Evolutionary conservation across 257 asterid species (phyloP).

Genomic region (Plectranthus barbatus): DNA sequence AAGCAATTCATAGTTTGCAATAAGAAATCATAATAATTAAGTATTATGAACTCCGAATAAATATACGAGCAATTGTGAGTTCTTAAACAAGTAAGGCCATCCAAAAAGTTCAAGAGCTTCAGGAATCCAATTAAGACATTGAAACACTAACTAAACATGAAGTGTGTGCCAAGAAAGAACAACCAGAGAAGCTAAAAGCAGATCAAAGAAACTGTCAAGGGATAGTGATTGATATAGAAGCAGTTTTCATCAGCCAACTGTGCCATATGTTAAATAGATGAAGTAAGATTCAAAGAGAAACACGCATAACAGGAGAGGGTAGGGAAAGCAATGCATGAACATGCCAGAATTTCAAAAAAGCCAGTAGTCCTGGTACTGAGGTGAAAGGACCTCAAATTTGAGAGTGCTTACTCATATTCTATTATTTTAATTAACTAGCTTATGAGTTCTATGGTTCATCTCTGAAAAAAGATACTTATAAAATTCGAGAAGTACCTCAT

Average conservation of each 20-base stretch:
- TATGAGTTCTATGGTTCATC: neutral
- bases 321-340: neutral
- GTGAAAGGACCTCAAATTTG: neutral
- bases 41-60: neutral
- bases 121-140: neutral
- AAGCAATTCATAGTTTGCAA: too few relatives aligned
- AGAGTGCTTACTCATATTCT: neutral
- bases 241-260: neutral
- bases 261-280: neutral
- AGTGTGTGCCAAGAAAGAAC: neutral
- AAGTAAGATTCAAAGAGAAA: neutral
- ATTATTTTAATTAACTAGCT: neutral
- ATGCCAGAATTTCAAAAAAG: neutral
- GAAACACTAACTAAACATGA: neutral
- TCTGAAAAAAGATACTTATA: neutral
- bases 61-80: neutral
- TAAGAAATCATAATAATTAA: neutral
- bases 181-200: neutral
- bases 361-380: neutral
- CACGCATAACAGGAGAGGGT: neutral
- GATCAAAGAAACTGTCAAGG: too few relatives aligned
- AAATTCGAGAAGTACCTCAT: conserved; percentile 51
- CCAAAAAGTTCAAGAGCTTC: neutral
- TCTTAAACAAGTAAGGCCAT: too few relatives aligned
- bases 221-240: neutral